A percentile compares a stretch with the other conserved stretches of the same genome.
These are phyloP conservation scores for Cordyceps fumosorosea DNA, from an alignment of 2,329 filamentous ascomycete genomes.

Conservation along the genomic window DNA sequence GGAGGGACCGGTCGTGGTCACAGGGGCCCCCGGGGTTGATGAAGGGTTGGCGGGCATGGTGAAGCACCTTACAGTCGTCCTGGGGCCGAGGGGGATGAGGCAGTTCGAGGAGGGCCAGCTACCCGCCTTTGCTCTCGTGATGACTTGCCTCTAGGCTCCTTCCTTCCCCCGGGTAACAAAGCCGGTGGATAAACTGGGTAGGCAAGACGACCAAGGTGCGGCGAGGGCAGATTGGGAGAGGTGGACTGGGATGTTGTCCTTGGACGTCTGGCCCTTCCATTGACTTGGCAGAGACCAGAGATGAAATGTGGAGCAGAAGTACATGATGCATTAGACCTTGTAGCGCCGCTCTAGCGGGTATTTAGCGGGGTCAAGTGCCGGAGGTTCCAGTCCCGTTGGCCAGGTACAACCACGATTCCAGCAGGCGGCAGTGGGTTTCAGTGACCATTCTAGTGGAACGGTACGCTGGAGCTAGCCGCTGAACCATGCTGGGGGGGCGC, in stretches of 20 bases:
- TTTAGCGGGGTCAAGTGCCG: no score
- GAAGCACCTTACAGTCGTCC: not conserved
- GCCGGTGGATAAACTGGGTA: constrained; percentile 4
- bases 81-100: not conserved
- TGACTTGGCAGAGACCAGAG: not conserved
- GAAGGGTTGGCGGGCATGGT: constrained; percentile 1
- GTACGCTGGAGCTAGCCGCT: not conserved
- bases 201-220: not conserved
- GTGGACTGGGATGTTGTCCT: not conserved
- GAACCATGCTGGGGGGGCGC: not conserved
- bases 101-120: not conserved
- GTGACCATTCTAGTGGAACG: not conserved
- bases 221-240: not conserved
- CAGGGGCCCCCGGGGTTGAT: not conserved
- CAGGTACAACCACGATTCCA: no score
- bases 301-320: constrained; percentile 8
- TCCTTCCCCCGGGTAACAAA: not conserved
- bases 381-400: no score
- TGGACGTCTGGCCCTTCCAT: not conserved
- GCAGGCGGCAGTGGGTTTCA: not conserved
- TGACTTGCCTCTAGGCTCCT: not conserved
- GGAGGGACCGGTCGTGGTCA: not conserved
- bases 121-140: not conserved
- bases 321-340: not conserved
- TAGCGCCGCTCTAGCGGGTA: no score